These are phyloP conservation scores for Quambalaria eucalypti DNA, from an alignment of 1,284 basidiomycete species.

Conservation along the genomic window DNA sequence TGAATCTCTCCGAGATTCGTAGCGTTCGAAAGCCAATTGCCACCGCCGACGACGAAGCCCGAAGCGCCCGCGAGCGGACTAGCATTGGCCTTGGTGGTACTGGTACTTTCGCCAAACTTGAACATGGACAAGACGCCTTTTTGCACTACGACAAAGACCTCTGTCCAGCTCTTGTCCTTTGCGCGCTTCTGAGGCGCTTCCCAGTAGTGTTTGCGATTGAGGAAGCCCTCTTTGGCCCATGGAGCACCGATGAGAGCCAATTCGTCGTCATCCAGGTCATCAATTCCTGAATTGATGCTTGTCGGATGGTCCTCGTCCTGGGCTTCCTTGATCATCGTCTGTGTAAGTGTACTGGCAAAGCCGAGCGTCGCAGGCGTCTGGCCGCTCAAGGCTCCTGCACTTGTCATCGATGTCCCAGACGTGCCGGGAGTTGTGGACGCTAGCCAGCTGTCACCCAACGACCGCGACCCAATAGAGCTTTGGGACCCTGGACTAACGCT, in stretches of 20 bases:
- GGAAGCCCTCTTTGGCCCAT: constrained; percentile 96
- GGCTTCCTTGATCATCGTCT: constrained; percentile 87
- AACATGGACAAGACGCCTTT: constrained; percentile 92
- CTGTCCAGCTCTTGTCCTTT: constrained; percentile 72
- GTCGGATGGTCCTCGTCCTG: constrained; percentile 77
- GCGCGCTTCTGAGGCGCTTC: constrained; percentile 71
- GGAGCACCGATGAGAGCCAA: constrained; percentile 86
- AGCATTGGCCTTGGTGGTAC: not conserved
- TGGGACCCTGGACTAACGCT: constrained; percentile 6
- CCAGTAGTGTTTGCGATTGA: constrained; percentile 88
- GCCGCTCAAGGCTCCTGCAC: not conserved
- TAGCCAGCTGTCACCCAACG: constrained; percentile 15
- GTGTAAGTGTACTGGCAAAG: constrained; percentile 87
- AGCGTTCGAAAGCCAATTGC: constrained; percentile 91
- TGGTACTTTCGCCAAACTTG: constrained; percentile 30
- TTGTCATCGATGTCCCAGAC: constrained; percentile 5
- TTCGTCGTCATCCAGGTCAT: constrained; percentile 62
- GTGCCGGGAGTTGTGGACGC: not conserved
- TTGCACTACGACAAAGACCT: constrained; percentile 89
- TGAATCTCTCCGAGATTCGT: constrained; percentile 67
- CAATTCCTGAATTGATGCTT: constrained; percentile 3
- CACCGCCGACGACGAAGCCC: constrained; percentile 66
- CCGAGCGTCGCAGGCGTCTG: constrained; percentile 58
- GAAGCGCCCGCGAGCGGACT: no score
- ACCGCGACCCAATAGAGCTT: constrained; percentile 17